A percentile compares a stretch with the other conserved stretches of the same genome.
phyloP scores from a whole-genome alignment of 2,329 filamentous ascomycete genomes.

The Colletotrichum lupini region DNA sequence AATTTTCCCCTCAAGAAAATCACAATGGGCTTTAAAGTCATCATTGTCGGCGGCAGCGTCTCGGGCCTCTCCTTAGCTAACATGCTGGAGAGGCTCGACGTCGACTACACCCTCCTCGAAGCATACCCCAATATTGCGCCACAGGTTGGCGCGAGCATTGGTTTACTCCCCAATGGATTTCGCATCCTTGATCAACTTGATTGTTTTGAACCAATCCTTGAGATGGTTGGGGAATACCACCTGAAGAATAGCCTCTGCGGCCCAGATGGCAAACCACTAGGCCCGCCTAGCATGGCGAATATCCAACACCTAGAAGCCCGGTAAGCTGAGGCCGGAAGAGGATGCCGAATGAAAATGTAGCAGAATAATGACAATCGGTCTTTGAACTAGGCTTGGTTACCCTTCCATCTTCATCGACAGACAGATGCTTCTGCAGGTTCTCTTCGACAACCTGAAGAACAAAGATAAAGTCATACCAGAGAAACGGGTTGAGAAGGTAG shows the following conservation, averaged over 20 bases:
- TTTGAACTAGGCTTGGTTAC: constrained; percentile 41
- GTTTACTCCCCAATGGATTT: constrained; percentile 52
- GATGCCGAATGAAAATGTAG: no score
- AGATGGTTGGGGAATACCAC: constrained; percentile 35
- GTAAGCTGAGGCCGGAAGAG: not conserved
- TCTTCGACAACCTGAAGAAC: constrained; percentile 48
- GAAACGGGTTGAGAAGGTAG: constrained; percentile 32
- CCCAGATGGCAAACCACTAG: constrained; percentile 33
- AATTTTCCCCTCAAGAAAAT: no score
- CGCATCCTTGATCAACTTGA: constrained; percentile 61
- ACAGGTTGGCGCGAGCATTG: constrained; percentile 59
- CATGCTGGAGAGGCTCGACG: constrained; percentile 54
- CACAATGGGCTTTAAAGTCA: constrained; percentile 46
- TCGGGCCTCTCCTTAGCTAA: constrained; percentile 50
- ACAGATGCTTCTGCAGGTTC: constrained; percentile 46
- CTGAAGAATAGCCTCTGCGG: not conserved
- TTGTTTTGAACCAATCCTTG: constrained; percentile 42
- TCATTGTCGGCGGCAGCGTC: constrained; percentile 62
- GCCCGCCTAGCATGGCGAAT: constrained; percentile 12
- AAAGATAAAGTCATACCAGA: constrained; percentile 39
- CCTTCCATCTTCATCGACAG: constrained; percentile 49
- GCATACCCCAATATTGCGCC: constrained; percentile 53
- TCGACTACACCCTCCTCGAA: constrained; percentile 63
- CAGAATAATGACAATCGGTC: not conserved
- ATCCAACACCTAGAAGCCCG: constrained; percentile 12